Evolutionary conservation across 2,329 filamentous ascomycete species (phyloP), one percentile per base, ranked within the genome.

Genomic region (Alternaria sp.): DNA sequence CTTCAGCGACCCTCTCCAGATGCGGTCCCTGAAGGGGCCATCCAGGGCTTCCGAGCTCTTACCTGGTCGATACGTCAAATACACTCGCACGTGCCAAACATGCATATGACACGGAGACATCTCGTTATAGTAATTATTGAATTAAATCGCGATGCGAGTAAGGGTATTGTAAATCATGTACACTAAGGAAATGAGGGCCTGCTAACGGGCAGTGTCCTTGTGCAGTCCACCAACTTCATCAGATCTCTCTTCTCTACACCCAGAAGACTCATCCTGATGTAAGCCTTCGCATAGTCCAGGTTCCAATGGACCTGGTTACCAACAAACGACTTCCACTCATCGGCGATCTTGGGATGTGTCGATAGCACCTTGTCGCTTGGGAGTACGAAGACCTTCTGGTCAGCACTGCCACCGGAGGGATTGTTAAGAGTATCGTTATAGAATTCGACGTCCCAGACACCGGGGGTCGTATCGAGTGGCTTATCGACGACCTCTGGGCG

Each of bases 381-480:
- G 3, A 77, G 65, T 0, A 76, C 70, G 17, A 79, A 77, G 32
- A 76, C 72, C 11, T 71, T 68, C n/a, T 66, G 55, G 9, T 62
- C 62, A 6, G 57, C 44, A 5, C 52, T 57, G 6, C 59, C 43
- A 21, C 74, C 69, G 13, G 64, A 56, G 9, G 71, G 69, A 11
- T 68, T 71, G n/a, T 73, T 67, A 6, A 79, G 63, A 4, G 77
- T 81, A 45, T 81, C 72, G 57, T 73, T 70, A 71, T 86, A 88
- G 71, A 83, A 88, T 8, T 77, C 72, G 1, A 81, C 81, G 63
- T 88, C 85, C 84, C 84, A 87, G 0, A 83, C 73, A 13, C 79
- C 81, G 0, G 83, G 83, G 0, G 85, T 86, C 6, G 80, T 78
- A 67, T 87, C 85, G 61, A 85, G 81, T 0, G 83, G 67, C 52